Base-by-base conservation (phyloP, 192 early-diverging fungal genomes). In the Chytriomyces confervae region DNA sequence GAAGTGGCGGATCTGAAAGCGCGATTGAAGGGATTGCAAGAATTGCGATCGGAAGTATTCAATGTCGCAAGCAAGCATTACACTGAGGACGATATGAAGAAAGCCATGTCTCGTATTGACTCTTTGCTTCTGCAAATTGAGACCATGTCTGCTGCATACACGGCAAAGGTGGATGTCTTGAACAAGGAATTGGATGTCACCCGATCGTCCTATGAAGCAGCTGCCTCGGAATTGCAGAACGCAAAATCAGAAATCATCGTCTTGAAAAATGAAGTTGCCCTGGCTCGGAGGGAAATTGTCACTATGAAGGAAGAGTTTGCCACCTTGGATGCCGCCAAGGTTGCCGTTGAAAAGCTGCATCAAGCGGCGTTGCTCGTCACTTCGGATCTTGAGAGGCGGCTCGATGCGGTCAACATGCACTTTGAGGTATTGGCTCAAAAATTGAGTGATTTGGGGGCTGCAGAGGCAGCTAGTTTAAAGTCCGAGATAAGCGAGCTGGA, bases 21-120 rank as follows among this genome's bases (percentile, higher is more conserved):
- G 10, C 74, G 63, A 8, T 44, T 76, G 63, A 46, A 45, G n/a
- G 74, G 50, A 10, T 43, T 76, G 46, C 74, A 76, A 76, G 74
- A 66, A 50, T 43, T 76, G 46, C 23, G 61, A 46, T 50, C 63
- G 9, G 27, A 66, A 76, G 29, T 76, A 44, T 20, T 62, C 53
- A 49, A 74, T 62, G 50, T 49, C 23, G 72, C 72, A n/a, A 16
- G 43, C 44, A n/a, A 61, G 20, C 50, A 74, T 45, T 61, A 74
- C 44, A 62, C 72, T 23, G 24, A 61, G 10, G 72, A 61, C 8
- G 72, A 74, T 8, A 61, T 74, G 69, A 9, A n/a, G 20, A 27
- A 23, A 27, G 69, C 50, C 27, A 16, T 61, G 18, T 7, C 62
- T 36, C 13, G 63, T 29, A 61, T 72, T 72, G 70, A 72, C n/a